These are phyloP conservation scores for Petunia hybrid DNA, from an alignment of 305 asterid species.

Conservation along the genomic window DNA sequence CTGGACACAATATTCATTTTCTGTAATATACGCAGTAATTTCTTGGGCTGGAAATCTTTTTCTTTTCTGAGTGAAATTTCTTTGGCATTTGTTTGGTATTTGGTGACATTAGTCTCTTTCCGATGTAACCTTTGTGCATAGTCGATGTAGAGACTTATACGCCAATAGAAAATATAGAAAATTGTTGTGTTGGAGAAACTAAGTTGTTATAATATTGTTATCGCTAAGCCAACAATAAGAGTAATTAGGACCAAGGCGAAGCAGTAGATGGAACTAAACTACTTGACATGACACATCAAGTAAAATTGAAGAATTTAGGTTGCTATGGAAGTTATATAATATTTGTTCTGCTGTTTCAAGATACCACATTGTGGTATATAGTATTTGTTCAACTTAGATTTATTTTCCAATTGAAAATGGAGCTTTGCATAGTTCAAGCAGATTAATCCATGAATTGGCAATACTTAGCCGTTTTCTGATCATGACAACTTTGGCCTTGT, in stretches of 20 bases:
- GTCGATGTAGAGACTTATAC: not conserved
- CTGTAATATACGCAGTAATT: not conserved
- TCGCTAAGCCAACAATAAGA: too few relatives aligned
- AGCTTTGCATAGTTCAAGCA: too few relatives aligned
- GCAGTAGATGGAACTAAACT: too few relatives aligned
- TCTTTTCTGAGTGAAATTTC: not conserved
- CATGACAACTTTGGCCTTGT: not conserved
- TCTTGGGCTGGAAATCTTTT: not conserved
- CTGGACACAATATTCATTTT: constrained; percentile 8
- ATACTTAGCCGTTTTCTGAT: not conserved
- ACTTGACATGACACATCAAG: too few relatives aligned
- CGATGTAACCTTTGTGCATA: not conserved
- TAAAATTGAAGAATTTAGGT: too few relatives aligned
- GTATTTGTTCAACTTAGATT: not conserved
- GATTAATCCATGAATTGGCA: not conserved
- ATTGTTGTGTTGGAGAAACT: not conserved
- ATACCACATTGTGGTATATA: too few relatives aligned
- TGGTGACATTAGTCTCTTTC: not conserved
- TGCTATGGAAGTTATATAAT: too few relatives aligned
- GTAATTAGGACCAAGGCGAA: too few relatives aligned
- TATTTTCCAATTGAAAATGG: not conserved
- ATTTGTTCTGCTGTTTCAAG: too few relatives aligned
- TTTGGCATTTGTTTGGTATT: not conserved
- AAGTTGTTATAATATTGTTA: not conserved
- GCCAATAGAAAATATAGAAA: not conserved